phyloP scores from a whole-genome alignment of 768 basidiomycete species.

The Psilocybe subaeruginosa region DNA sequence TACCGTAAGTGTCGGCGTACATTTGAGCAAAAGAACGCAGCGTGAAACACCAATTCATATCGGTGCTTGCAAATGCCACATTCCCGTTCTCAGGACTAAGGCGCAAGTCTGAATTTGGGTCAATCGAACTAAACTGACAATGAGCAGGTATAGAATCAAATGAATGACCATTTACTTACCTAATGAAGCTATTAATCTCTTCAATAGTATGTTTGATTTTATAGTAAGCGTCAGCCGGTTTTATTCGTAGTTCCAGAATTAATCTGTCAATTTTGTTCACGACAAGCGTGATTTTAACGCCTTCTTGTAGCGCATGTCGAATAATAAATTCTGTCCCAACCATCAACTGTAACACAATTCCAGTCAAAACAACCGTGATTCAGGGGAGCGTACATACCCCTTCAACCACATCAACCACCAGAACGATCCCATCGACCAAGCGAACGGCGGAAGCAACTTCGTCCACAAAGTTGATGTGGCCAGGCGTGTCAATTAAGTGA shows the following conservation, averaged over 20 bases:
- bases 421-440: conserved; percentile 85
- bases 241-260: conserved; percentile 94
- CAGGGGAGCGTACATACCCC: conserved; percentile 61
- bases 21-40: conserved; percentile 92
- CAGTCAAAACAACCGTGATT: conserved; percentile 14
- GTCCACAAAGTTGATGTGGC: conserved; percentile 98
- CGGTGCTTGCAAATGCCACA: conserved; percentile 95
- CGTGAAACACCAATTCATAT: conserved; percentile 99
- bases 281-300: conserved; percentile 86
- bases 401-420: conserved; percentile 98
- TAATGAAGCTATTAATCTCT: conserved; percentile 96
- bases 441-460: conserved; percentile 91
- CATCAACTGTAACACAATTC: conserved; percentile 68
- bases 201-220: conserved; percentile 99
- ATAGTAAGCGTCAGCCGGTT: conserved; percentile 96
- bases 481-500: conserved; percentile 96
- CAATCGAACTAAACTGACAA: conserved; percentile 60
- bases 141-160: not conserved
- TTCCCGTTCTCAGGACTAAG: conserved; percentile 95
- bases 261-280: conserved; percentile 98
- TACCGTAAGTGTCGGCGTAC: conserved; percentile 94
- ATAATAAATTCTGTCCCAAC: conserved; percentile 88
- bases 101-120: conserved; percentile 86
- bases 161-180: conserved; percentile 47
- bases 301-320: conserved; percentile 88